Base-by-base conservation (phyloP, 73 alveolate genomes). In the Paramecium tetraurelia region DNA sequence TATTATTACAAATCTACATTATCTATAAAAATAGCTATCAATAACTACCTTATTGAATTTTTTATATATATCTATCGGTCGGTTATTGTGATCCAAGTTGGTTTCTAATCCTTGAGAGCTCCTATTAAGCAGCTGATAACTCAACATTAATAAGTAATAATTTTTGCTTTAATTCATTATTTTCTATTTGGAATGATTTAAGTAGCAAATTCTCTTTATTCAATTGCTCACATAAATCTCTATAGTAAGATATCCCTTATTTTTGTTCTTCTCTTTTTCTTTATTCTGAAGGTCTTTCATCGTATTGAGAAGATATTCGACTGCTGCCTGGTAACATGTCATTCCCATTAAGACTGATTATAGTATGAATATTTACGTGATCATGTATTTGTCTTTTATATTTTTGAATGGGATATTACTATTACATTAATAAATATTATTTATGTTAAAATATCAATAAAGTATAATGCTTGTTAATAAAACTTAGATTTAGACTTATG, bases 401-500 rank as follows among this genome's bases (percentile, higher is more conserved):
- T 53, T 18, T 18, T 53, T 20, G 27, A 16, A 53, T 53, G 21
- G 69, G 69, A 53, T 16, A 7, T 53, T 53, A 53, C 69, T 53
- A 53, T 53, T 53, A 18, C 69, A 53, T 53, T 18, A 53, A 53
- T 53, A 53, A 53, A n/a, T 53, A 53, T 53, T 53, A 53, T 53
- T 53, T 53, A 53, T 53, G 21, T 18, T 53, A 53, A 3, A 53
- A 18, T 22, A 53, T n/a, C 31, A 53, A 53, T 48, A 48, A 18
- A 18, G 7, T 53, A 20, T 27, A 10, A 63, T 12, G 89, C 96
- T 94, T 20, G 96, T 94, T 76, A 95, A 83, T 59, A 94, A 87
- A 94, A 92, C 5, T 96, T 27, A 96, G 92, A 86, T 90, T 92
- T 14, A 95, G 70, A 50, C 92, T 87, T 0, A 96, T 94, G 12